Percentiles rank a stretch among this genome's conserved stretches.
phyloP scores from a whole-genome alignment of 129 eudicot species.

The Gnaphalium uliginosum region DNA sequence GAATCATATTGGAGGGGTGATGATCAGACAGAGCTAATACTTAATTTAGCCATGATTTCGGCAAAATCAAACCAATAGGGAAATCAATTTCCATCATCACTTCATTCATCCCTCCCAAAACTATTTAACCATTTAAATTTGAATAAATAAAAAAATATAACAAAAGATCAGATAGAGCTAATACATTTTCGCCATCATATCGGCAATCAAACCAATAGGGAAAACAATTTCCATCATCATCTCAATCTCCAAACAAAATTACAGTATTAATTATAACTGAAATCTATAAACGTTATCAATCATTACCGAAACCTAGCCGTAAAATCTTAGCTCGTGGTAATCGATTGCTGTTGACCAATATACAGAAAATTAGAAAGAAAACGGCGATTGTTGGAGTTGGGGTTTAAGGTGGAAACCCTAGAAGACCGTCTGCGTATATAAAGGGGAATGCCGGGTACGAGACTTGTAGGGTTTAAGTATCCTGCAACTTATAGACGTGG shows the following conservation, averaged over 20 bases:
- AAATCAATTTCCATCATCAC: slow-evolving; percentile 18
- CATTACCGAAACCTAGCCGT: too few species aligned
- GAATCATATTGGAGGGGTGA: background rate
- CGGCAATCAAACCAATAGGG: slow-evolving; percentile 55
- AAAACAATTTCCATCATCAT: slow-evolving; percentile 30
- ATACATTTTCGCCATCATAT: slow-evolving; percentile 45
- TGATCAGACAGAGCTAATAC: slow-evolving; percentile 18
- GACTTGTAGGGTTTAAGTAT: background rate
- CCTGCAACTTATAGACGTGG: background rate
- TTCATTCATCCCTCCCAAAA: slow-evolving; percentile 7
- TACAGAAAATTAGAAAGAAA: background rate
- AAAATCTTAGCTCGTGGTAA: too few species aligned
- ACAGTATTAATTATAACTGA: background rate
- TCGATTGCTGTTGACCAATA: too few species aligned
- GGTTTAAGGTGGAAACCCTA: slow-evolving; percentile 10
- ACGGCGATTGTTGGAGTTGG: slow-evolving; percentile 17
- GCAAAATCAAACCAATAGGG: slow-evolving; percentile 22
- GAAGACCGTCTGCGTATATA: slow-evolving; percentile 6
- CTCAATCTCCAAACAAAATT: background rate
- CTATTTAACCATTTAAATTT: background rate
- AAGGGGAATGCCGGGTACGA: background rate
- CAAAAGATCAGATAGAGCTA: slow-evolving; percentile 45
- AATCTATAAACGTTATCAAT: background rate
- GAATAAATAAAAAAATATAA: background rate
- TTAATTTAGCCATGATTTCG: slow-evolving; percentile 11